phyloP scores from a whole-genome alignment of 1,139 yeast genomes.

The Suhomyces panamericanus region DNA sequence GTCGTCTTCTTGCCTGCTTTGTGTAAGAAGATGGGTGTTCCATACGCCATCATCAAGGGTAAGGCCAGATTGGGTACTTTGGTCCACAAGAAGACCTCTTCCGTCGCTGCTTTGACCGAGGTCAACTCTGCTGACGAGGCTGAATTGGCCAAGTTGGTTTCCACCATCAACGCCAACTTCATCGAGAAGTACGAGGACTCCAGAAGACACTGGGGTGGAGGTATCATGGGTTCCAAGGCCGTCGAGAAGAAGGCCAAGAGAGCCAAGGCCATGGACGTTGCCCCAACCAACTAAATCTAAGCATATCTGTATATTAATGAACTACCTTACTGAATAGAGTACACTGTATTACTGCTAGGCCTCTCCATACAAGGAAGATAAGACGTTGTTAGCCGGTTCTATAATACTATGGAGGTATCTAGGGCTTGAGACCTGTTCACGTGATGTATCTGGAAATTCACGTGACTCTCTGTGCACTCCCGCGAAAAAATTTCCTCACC shows the following conservation, averaged over 20 bases:
- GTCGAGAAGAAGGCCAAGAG: slow-evolving; percentile 61
- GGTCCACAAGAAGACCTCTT: slow-evolving; percentile 94
- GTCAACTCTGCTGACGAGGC: too few species aligned
- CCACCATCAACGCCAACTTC: slow-evolving; percentile 92
- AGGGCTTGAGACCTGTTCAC: slow-evolving; percentile 18
- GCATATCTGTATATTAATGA: slow-evolving; percentile 9
- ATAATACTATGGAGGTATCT: slow-evolving; percentile 1
- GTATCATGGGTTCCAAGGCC: slow-evolving; percentile 93
- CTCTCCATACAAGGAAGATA: not conserved
- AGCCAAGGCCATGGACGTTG: slow-evolving; percentile 41
- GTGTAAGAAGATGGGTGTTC: slow-evolving; percentile 99
- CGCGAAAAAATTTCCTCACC: slow-evolving; percentile 11
- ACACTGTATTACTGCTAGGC: too few species aligned
- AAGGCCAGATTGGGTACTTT: slow-evolving; percentile 98
- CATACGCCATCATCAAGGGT: slow-evolving; percentile 98
- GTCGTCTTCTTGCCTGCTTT: too few species aligned
- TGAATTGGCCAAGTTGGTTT: too few species aligned
- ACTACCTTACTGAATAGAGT: not conserved
- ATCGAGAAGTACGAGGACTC: slow-evolving; percentile 88
- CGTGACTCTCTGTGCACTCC: slow-evolving; percentile 7
- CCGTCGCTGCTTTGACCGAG: too few species aligned
- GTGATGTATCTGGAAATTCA: slow-evolving; percentile 6
- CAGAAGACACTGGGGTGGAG: slow-evolving; percentile 99
- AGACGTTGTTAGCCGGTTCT: too few species aligned
- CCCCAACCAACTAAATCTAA: slow-evolving; percentile 16